Base-by-base conservation (phyloP, 2,329 filamentous ascomycete genomes). In the Fusarium euwallaceae region DNA sequence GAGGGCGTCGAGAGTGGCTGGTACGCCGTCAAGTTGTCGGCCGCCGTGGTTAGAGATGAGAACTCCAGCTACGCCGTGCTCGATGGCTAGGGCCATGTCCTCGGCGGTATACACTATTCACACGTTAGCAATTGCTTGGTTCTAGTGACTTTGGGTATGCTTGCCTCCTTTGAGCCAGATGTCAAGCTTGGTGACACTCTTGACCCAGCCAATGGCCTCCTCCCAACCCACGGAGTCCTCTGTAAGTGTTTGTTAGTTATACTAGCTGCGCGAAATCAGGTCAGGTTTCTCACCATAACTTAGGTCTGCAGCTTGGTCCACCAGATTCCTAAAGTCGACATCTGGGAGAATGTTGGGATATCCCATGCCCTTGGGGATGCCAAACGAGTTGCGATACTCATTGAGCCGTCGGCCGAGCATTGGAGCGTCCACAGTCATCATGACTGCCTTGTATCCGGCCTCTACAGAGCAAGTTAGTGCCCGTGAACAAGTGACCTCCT, bases 371-470 rank as follows among this genome's bases (percentile, higher is more conserved):
- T 66, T 64, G 29, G 72, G 72, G 4, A 75, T 55, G 5, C 76
- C 62, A 59, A 78, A 78, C 43, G 66, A 74, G 75, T 80, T 66
- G 27, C 73, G 67, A 12, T 70, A 72, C 62, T 80, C 67, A 62
- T 77, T 76, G 37, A 78, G 64, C 6, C 75, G 71, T 63, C 63
- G 73, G 20, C 74, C 74, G 32, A 77, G 72, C 22, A 75, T 72
- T 1, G 77, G 77, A 4, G 72, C 73, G 37, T 80, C 79, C 3
- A 80, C 68, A 3, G 79, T 79, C 41, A 80, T 70, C 5, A 80
- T 74, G 20, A 80, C 69, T 17, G 79, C 79, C 56, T 78, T 80
- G 69, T 74, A 78, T 16, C 75, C 72, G 32, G 67, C 64, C 34
- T 20, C 66, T 68, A 11, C 12, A 20, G 27, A 24, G 22, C 34